These are phyloP conservation scores for Nigrospora oryzae DNA, from an alignment of 2,329 filamentous ascomycete species.

Conservation along the genomic window DNA sequence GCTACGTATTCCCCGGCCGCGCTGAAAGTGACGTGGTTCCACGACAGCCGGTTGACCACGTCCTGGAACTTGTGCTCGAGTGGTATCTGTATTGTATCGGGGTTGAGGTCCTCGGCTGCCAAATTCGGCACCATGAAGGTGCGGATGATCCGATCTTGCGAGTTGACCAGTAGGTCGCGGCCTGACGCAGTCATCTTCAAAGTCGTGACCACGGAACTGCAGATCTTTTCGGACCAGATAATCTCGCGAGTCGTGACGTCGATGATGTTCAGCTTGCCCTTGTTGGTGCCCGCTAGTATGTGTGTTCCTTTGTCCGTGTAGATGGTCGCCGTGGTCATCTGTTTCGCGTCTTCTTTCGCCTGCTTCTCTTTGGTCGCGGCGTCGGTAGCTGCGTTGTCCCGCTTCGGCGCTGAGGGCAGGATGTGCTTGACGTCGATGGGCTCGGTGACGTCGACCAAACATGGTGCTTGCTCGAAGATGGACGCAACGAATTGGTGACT, in stretches of 20 bases:
- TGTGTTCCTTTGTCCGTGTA: conserved; percentile 82
- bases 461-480: conserved; percentile 85
- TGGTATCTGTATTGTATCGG: conserved; percentile 79
- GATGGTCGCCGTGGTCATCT: conserved; percentile 86
- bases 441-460: conserved; percentile 73
- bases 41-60: conserved; percentile 86
- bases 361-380: conserved; percentile 71
- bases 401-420: conserved; percentile 74
- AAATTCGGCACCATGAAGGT: conserved; percentile 84
- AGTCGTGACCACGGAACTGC: conserved; percentile 79
- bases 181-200: conserved; percentile 79
- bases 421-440: conserved; percentile 64
- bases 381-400: conserved; percentile 62
- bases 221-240: conserved; percentile 84
- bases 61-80: conserved; percentile 98
- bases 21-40: conserved; percentile 96
- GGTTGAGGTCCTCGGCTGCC: conserved; percentile 59
- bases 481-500: conserved; percentile 83
- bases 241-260: conserved; percentile 72
- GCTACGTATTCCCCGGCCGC: conserved; percentile 92
- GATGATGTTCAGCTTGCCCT: conserved; percentile 94
- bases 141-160: conserved; percentile 88
- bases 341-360: conserved; percentile 83
- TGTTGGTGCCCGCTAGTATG: conserved; percentile 87
- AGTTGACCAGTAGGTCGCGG: conserved; percentile 82